A percentile compares a stretch with the other conserved stretches of the same genome.
Evolutionary conservation across 2,329 filamentous ascomycete genomes (phyloP).

Genomic region (Talaromyces sp.): DNA sequence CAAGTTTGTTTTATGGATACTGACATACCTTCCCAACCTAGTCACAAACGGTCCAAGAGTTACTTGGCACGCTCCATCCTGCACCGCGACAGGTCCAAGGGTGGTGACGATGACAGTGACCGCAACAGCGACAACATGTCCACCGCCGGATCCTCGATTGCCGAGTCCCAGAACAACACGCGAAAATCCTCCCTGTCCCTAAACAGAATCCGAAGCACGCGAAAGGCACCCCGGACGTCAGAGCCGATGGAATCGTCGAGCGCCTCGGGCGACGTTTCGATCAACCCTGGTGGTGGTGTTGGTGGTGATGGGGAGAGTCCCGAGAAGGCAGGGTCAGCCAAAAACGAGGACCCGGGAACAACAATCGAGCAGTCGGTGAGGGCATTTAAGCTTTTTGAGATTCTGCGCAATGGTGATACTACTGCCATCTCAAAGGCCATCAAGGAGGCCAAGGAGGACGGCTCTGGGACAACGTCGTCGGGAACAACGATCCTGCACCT

Average conservation of each 20-base stretch:
- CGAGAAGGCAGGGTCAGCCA: constrained; percentile 6
- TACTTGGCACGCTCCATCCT: constrained; percentile 51
- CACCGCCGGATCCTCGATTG: constrained; percentile 19
- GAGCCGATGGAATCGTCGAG: constrained; percentile 17
- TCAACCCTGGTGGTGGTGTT: constrained; percentile 21
- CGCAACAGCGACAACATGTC: constrained; percentile 21
- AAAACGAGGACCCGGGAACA: constrained; percentile 13
- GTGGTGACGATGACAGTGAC: constrained; percentile 24
- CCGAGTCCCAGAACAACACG: constrained; percentile 20
- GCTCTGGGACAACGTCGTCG: constrained; percentile 33
- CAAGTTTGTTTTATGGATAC: constrained; percentile 4
- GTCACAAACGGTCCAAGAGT: constrained; percentile 51
- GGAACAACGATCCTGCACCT: constrained; percentile 83
- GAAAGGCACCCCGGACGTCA: constrained; percentile 19
- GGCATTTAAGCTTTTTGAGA: constrained; percentile 92
- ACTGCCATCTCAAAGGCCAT: constrained; percentile 84
- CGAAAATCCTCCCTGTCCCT: constrained; percentile 21
- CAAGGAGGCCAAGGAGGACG: constrained; percentile 51
- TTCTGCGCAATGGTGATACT: constrained; percentile 83
- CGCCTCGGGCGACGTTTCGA: constrained; percentile 21
- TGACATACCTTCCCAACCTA: constrained; percentile 21
- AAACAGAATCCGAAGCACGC: constrained; percentile 26
- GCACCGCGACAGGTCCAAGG: constrained; percentile 47
- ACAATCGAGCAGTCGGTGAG: constrained; percentile 89
- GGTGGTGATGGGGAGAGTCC: constrained; percentile 23